Evolutionary conservation across 2,329 filamentous ascomycete genomes (phyloP), one percentile per base, ranked within the genome.

Genomic region (Rutstroemia sp.): DNA sequence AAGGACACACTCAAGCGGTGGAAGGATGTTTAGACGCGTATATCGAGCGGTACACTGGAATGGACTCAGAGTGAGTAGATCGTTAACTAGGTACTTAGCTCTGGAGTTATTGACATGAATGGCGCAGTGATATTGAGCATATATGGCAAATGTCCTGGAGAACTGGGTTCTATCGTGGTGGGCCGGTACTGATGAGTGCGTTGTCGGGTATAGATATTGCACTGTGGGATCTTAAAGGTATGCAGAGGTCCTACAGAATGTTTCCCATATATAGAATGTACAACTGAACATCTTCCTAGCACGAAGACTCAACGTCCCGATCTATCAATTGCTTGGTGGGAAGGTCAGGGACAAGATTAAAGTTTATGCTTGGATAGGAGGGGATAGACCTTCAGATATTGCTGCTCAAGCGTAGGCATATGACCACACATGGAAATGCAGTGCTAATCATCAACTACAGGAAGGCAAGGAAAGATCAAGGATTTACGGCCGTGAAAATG

Each of bases 311-410:
- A 78, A 79, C 7, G 82, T 90, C 0, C 87, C 88, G 0, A 79
- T 92, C 48, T 84, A 89, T 64, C 80, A 89, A 61, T 75, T 92
- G 0, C 76, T 92, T 0, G 88, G 88, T 4, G 88, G 88, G 4
- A 89, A 88, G 57, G 79, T 92, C 1, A 77, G 88, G 46, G 75
- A 84, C 60, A 86, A 84, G 64, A 72, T 89, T 12, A 82, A 82
- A 59, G 87, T 91, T 0, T 91, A 90, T 65, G 83, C 83, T 14
- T 90, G 88, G 87, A 90, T 91, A 57, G 87, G 87, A 3, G 87
- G 87, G 3, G 87, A 90, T 62, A 73, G 86, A 4, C 88, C 88
- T 0, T 70, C 73, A 7, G 87, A 89, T 62, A 79, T 91, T 2
- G 81, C 83, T 63, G 67, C 65, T 2, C 81, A 84, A 64, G 86